Evolutionary conservation across 805 yeast genomes (phyloP).

Genomic region (Yarrowia yakushimensis): DNA sequence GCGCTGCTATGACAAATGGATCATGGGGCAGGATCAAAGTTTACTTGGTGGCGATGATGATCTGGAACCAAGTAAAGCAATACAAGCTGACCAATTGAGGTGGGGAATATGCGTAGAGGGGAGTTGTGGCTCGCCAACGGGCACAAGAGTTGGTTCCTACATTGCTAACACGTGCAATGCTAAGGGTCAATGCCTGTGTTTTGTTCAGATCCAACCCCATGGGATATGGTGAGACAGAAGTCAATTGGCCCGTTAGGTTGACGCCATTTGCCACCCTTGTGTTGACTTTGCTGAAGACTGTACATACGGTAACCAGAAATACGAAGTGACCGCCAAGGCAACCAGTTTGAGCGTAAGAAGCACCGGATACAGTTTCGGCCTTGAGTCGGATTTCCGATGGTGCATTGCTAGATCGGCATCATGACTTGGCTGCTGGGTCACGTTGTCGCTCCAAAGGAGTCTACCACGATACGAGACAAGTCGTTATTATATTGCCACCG

Average conservation of each 20-base stretch:
- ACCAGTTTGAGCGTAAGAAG: neutral
- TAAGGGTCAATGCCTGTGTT: too few species aligned
- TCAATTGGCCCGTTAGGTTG: neutral
- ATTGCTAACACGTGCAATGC: too few species aligned
- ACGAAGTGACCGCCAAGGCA: neutral
- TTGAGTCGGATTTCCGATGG: neutral
- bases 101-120: too few species aligned
- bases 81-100: neutral
- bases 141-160: too few species aligned
- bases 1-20: neutral
- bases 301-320: neutral
- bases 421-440: neutral
- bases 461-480: neutral
- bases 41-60: conserved; percentile 1
- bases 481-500: conserved; percentile 1
- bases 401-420: conserved; percentile 3
- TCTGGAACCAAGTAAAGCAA: neutral
- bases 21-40: neutral
- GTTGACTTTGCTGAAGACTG: too few species aligned
- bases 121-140: too few species aligned
- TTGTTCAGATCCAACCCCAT: too few species aligned
- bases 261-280: neutral
- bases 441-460: neutral
- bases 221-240: neutral
- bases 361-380: neutral